Conservation (phyloP, 2,329 filamentous ascomycete species). For the Sclerotinia borealis region DNA sequence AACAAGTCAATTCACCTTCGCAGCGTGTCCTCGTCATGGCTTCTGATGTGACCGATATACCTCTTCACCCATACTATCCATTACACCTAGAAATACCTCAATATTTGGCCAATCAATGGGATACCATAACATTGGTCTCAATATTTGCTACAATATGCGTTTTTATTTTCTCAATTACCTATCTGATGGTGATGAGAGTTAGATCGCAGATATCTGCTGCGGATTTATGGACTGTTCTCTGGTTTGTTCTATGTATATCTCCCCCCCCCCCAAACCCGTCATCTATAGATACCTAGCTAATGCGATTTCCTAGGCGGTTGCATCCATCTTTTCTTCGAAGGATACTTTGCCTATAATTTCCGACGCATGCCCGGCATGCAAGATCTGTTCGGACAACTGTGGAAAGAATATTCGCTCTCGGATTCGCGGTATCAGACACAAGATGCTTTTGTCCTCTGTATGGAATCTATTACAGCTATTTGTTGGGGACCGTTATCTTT, state of each 20-base stretch:
- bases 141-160: not conserved
- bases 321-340: constrained; percentile 31
- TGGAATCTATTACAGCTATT: constrained; percentile 47
- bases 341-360: constrained; percentile 44
- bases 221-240: not conserved
- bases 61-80: not conserved
- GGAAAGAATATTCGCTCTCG: constrained; percentile 52
- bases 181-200: not conserved
- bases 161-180: not conserved
- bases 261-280: not conserved
- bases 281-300: not conserved
- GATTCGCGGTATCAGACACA: constrained; percentile 49
- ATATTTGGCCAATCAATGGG: not conserved
- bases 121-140: not conserved
- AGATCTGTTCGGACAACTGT: constrained; percentile 47
- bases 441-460: constrained; percentile 47
- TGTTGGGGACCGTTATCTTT: not conserved
- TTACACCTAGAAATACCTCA: not conserved
- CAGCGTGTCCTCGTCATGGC: not conserved
- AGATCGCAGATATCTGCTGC: not conserved
- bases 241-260: not conserved
- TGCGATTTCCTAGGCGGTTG: constrained; percentile 20
- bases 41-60: too few relatives aligned
- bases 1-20: not conserved
- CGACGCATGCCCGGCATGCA: constrained; percentile 35